These are phyloP conservation scores for Cokeromyces recurvatus DNA, from an alignment of 371 early-diverging fungal genomes.

Conservation along the genomic window DNA sequence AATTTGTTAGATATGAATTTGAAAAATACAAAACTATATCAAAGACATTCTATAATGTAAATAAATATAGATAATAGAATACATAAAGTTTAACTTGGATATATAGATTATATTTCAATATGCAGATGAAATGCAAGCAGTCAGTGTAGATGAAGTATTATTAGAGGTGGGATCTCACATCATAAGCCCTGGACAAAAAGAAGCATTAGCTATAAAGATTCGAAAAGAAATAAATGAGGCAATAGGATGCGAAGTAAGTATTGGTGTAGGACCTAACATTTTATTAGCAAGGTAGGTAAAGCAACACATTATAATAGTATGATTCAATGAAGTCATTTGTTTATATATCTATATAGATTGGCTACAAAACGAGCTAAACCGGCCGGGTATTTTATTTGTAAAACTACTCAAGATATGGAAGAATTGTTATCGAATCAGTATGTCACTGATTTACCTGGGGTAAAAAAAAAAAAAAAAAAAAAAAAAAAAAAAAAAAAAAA, in stretches of 20 bases:
- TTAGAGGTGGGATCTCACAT: slow-evolving; percentile 64
- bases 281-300: slow-evolving; percentile 59
- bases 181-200: slow-evolving; percentile 22
- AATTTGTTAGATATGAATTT: slow-evolving; percentile 77
- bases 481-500: too few relatives aligned
- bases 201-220: slow-evolving; percentile 23
- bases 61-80: too few relatives aligned
- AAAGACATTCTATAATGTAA: slow-evolving; percentile 57
- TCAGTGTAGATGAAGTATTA: slow-evolving; percentile 77
- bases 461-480: slow-evolving; percentile 1
- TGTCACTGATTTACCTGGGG: slow-evolving; percentile 42
- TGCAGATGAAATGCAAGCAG: slow-evolving; percentile 73
- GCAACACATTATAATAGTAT: background rate
- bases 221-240: slow-evolving; percentile 37
- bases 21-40: slow-evolving; percentile 71
- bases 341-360: slow-evolving; percentile 42
- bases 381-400: slow-evolving; percentile 54
- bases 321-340: too few relatives aligned
- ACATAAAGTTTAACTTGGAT: background rate
- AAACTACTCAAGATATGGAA: slow-evolving; percentile 23
- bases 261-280: slow-evolving; percentile 75
- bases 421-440: slow-evolving; percentile 34
- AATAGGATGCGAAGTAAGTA: slow-evolving; percentile 67
- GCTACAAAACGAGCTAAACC: slow-evolving; percentile 85
- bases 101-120: slow-evolving; percentile 49